Evolutionary conservation across 768 basidiomycete species (phyloP), one percentile per base, ranked within the genome.

Genomic region (Boletus subcaerulescens): DNA sequence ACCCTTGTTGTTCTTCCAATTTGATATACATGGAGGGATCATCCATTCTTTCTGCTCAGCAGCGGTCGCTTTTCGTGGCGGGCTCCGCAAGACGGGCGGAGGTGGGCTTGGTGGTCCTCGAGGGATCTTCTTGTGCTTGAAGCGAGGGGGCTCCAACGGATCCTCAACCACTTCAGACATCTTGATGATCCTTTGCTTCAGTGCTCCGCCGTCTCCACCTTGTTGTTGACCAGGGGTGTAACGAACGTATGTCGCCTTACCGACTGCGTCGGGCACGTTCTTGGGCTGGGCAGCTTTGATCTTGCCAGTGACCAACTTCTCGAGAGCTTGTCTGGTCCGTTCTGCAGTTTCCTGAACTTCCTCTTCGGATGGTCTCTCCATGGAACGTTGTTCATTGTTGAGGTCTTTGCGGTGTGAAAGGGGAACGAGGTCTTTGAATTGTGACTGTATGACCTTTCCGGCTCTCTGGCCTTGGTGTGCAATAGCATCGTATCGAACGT

Each of bases 1-100:
- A 81, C 97, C 97, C 75, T 98, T 99, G 85, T 98, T 98, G 78
- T 99, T 99, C 78, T 99, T 99, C 97, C 97, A 99, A 74, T 99
- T 99, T 26, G 93, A 96, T 56, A 99, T 98, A 71, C 96, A 98
- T 17, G 97, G 97, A 17, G 97, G 97, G 53, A 99, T 98, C 94
- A 98, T 97, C 97, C 97, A 98, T 66, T 98, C 97, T 75, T 98
- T 99, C 75, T 98, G 96, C 68, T 99, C 97, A 52, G 93, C 91
- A 9, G 91, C 90, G 0, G 96, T 96, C 4, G 94, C 95, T 66
- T 97, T 95, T 51, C 97, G 80, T 7, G 97, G 97, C 12, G 97
- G 97, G 77, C 90, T 93, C 38, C 95, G 85, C 36, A 99, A 76
- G 3, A 98, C 92, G 17, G 97, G 97, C 3, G 95, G 93, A 3